Base-by-base conservation (phyloP, 1,284 basidiomycete species). In the Macrocystidia cucumis region DNA sequence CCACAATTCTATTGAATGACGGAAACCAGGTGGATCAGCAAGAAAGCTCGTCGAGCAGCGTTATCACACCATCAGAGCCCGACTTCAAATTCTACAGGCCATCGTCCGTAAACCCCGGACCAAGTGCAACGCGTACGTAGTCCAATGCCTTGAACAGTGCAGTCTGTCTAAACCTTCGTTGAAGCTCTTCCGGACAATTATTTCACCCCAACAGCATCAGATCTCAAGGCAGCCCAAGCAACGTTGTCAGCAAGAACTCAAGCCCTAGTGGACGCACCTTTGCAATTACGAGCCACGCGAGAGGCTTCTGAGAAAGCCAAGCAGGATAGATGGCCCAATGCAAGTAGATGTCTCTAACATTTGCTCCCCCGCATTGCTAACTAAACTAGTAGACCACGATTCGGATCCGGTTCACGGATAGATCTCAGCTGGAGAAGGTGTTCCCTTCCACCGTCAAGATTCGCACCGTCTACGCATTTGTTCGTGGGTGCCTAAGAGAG, bases 391-490 rank as follows among this genome's bases (percentile, higher is more conserved):
- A 91, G 82, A 87, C 87, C 2, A 82, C 70, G 0, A 85, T 95
- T 44, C 78, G 91, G 13, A 60, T 95, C 44, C 74, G 74, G 44
- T 93, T 93, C 54, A 65, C 76, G 19, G 86, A 92, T 56, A 72
- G 83, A 29, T 87, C 79, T 3, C 78, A 85, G 51, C 66, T 95
- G n/a, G 90, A 95, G 60, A 78, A 74, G 44, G 57, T 62, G 0
- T 91, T 93, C 49, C 67, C 74, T 1, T 87, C 86, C 4, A 72
- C 70, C 1, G 75, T 79, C 51, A 88, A 83, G 50, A 89, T 93
- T 39, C 71, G 72, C 34, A 67, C 77, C 2, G 72, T 93, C 2
- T 93, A 93, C 53, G 80, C 78, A 3, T 91, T 93, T 46, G 84
- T 92, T 29, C 72, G 85, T 14, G 59, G 65, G n/a, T 72, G 73